phyloP scores from a whole-genome alignment of 176 grass and related monocot species.

The maize (Zea mays) region DNA sequence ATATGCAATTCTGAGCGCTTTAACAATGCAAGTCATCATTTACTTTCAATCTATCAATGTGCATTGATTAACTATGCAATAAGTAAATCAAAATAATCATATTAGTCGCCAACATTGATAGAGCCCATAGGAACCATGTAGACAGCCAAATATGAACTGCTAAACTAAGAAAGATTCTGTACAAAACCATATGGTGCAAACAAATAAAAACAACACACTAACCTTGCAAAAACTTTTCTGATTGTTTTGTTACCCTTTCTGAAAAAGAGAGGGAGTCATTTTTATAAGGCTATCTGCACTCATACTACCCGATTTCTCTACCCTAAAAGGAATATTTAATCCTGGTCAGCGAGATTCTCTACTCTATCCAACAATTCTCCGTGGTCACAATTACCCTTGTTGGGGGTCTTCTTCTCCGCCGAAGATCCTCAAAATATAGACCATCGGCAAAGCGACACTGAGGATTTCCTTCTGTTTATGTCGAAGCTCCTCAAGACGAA shows the following conservation, averaged over 20 bases:
- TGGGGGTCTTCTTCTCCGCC: too few relatives aligned
- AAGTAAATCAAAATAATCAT: conserved; percentile 17
- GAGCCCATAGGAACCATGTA: conserved; percentile 11
- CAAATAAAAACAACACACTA: conserved; percentile 1
- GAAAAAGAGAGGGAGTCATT: not conserved
- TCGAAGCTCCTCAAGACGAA: too few relatives aligned
- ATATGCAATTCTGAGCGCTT: conserved; percentile 1
- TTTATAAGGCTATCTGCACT: too few relatives aligned
- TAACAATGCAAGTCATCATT: conserved; percentile 27
- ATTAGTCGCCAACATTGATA: not conserved
- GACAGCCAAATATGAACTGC: not conserved
- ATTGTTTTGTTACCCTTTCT: not conserved
- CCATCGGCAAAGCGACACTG: too few relatives aligned
- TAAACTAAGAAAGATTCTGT: not conserved
- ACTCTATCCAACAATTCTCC: too few relatives aligned
- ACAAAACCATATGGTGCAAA: not conserved
- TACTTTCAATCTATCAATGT: conserved; percentile 1
- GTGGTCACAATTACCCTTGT: too few relatives aligned
- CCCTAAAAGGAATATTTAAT: too few relatives aligned
- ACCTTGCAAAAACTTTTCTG: not conserved
- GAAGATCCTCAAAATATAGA: too few relatives aligned
- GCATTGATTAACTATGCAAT: not conserved
- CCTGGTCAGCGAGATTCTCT: too few relatives aligned
- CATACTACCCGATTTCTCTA: too few relatives aligned
- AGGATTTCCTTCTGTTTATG: too few relatives aligned